Percentiles rank a stretch among this genome's conserved stretches.
These are phyloP conservation scores for Brassica rapa DNA, from an alignment of 345 rosid genomes.

Conservation along the genomic window DNA sequence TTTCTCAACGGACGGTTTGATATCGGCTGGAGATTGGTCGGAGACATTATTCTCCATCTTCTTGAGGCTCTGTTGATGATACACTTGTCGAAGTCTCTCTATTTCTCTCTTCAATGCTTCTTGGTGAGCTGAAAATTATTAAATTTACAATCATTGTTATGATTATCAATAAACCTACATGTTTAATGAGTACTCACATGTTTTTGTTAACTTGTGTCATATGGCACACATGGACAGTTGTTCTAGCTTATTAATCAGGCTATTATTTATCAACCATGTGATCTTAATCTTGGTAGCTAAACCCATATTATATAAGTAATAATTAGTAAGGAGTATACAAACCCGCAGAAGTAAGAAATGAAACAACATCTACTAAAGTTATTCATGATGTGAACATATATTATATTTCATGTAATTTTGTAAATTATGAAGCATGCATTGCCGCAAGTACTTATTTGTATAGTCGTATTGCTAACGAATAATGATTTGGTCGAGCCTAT, in stretches of 20 bases:
- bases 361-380: neutral
- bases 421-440: constrained; percentile 29
- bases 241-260: constrained; percentile 18
- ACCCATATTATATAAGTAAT: neutral
- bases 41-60: constrained; percentile 45
- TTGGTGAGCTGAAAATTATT: constrained; percentile 69
- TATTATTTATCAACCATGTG: constrained; percentile 2
- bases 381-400: neutral
- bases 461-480: constrained; percentile 1
- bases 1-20: constrained; percentile 40
- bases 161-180: neutral
- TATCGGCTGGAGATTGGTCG: constrained; percentile 40
- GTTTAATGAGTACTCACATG: constrained; percentile 16
- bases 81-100: constrained; percentile 80
- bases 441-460: constrained; percentile 20
- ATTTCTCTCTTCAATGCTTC: constrained; percentile 90
- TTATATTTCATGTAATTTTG: neutral
- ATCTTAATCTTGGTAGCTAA: constrained; percentile 4
- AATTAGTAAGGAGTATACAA: neutral
- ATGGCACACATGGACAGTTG: constrained; percentile 43
- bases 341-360: neutral
- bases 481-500: constrained; percentile 16
- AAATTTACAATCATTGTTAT: neutral
- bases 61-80: constrained; percentile 62
- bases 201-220: constrained; percentile 1